A percentile compares a stretch with the other conserved stretches of the same genome.
Evolutionary conservation across 2,329 filamentous ascomycete genomes (phyloP).

Genomic region (Xylaria hypoxylon): DNA sequence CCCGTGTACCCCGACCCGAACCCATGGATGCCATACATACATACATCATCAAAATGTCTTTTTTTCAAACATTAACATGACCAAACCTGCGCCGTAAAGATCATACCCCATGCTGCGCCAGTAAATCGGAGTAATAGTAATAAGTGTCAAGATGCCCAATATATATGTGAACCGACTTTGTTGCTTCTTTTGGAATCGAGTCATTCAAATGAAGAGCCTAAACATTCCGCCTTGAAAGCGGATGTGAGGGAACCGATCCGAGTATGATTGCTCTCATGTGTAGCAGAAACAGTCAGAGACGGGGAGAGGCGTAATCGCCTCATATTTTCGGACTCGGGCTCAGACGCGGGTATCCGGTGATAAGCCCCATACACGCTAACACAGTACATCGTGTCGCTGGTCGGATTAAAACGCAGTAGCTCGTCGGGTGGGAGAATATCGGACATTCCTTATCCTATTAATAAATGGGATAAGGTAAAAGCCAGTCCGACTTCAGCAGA

Average conservation of each 20-base stretch:
- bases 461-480: constrained; percentile 14
- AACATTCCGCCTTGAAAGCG: not conserved
- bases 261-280: not conserved
- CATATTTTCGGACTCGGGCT: not conserved
- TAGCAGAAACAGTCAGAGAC: not conserved
- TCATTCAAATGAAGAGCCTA: not conserved
- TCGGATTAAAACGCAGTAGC: not conserved
- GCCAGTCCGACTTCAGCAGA: not conserved
- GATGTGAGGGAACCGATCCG: not conserved
- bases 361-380: not conserved
- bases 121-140: constrained; percentile 7
- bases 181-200: constrained; percentile 4
- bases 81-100: constrained; percentile 17
- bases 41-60: constrained; percentile 18
- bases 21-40: constrained; percentile 18
- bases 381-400: not conserved
- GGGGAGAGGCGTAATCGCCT: not conserved
- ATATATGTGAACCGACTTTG: not conserved
- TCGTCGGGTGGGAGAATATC: not conserved
- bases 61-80: constrained; percentile 9
- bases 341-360: not conserved
- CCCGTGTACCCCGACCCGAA: not conserved
- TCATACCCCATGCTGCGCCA: not conserved
- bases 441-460: not conserved
- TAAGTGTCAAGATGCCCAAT: not conserved